Percentiles rank a stretch among this genome's conserved stretches.
Conservation (phyloP, 257 asterid species). For the Solanum piurae region DNA sequence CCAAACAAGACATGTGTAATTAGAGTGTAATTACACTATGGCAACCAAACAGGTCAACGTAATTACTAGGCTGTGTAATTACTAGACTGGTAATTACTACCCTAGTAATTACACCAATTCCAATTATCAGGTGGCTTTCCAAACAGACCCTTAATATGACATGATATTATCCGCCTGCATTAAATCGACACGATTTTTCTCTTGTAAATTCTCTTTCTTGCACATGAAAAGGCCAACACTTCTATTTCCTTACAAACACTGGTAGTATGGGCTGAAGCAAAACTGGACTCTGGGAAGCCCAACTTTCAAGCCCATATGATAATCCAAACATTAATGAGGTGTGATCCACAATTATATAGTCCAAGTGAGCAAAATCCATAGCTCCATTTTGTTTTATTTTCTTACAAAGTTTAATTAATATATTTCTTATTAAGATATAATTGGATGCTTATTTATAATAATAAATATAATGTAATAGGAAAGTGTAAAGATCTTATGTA, state of each 20-base stretch:
- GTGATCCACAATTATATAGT: not conserved
- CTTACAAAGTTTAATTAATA: not conserved
- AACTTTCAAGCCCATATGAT: not conserved
- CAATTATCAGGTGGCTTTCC: too few relatives aligned
- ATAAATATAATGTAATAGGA: not conserved
- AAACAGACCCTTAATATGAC: not conserved
- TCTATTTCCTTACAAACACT: not conserved
- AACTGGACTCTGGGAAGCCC: not conserved
- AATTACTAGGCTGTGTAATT: too few relatives aligned
- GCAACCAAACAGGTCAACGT: too few relatives aligned
- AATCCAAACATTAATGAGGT: not conserved
- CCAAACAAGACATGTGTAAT: too few relatives aligned
- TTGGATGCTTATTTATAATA: not conserved
- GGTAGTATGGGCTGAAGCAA: not conserved
- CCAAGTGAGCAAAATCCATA: not conserved
- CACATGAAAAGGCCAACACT: not conserved
- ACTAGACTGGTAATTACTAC: too few relatives aligned
- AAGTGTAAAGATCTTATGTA: not conserved
- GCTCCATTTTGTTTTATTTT: not conserved
- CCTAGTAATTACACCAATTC: too few relatives aligned
- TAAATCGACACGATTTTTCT: not conserved
- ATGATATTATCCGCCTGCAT: accelerated
- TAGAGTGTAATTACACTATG: too few relatives aligned
- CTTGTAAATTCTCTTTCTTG: not conserved
- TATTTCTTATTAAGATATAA: not conserved